phyloP scores from a whole-genome alignment of 208 protist genomes.

The Wallacemonas collosoma region DNA sequence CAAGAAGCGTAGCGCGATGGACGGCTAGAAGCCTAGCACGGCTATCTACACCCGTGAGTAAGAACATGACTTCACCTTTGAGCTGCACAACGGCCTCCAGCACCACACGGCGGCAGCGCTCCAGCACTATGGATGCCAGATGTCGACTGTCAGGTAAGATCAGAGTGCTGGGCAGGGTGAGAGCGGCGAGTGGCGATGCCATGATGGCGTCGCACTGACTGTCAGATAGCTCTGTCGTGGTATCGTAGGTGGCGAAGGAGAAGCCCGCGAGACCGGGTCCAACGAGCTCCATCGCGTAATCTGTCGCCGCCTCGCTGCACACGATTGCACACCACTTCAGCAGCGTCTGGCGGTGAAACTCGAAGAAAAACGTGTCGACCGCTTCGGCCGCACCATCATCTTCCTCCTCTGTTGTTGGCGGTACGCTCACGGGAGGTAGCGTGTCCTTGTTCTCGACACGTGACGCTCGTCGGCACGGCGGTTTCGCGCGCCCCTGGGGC shows the following conservation, averaged over 20 bases:
- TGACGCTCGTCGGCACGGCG: too few relatives aligned
- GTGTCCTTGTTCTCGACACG: too few relatives aligned
- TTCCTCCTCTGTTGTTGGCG: not conserved
- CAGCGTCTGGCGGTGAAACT: conserved; percentile 45
- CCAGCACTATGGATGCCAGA: conserved; percentile 31
- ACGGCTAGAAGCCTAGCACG: conserved; percentile 31
- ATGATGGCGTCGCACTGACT: conserved; percentile 41
- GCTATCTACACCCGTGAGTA: conserved; percentile 48
- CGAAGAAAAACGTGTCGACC: conserved; percentile 39
- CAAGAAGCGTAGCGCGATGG: conserved; percentile 12
- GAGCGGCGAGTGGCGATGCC: conserved; percentile 33
- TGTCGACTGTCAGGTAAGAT: conserved; percentile 25
- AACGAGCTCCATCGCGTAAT: conserved; percentile 41
- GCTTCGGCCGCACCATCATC: conserved; percentile 4
- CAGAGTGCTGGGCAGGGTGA: conserved; percentile 38
- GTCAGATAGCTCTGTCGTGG: conserved; percentile 30
- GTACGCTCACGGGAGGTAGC: not conserved
- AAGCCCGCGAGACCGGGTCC: conserved; percentile 30
- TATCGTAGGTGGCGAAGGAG: conserved; percentile 24
- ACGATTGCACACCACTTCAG: conserved; percentile 45
- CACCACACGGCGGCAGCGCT: conserved; percentile 36
- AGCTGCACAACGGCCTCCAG: conserved; percentile 42
- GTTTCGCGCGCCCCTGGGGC: not conserved
- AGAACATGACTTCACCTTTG: conserved; percentile 55
- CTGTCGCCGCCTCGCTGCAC: conserved; percentile 42